Evolutionary conservation across 352 stramenopile genomes (phyloP), one percentile per base, ranked within the genome.

Genomic region (Globisporangium orthogonon): DNA sequence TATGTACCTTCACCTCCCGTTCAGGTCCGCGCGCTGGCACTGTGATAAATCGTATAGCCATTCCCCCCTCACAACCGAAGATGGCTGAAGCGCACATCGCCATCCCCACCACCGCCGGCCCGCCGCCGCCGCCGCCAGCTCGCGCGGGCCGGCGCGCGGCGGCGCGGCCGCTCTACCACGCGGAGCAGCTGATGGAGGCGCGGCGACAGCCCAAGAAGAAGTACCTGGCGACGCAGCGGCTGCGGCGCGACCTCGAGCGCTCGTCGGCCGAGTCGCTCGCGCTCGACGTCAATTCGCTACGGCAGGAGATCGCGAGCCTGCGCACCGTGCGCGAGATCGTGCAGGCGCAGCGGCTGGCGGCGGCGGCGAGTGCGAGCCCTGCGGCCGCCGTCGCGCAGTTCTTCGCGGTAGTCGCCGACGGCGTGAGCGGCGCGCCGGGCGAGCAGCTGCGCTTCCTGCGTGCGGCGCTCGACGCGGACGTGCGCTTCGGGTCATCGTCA

Each of bases 151-250:
- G 33, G 3, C 55, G 47, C 39, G 35, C n/a, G 47, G 10, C 47
- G 15, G n/a, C 55, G 56, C 64, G 64, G 11, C 58, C 40, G 4
- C 56, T 71, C 3, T 71, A 67, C 56, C 58, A 53, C 28, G 64
- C 64, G 3, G 64, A 71, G 40, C 55, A 67, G 49, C 52, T 71
- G 29, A 67, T 71, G 64, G 55, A 65, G 30, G 47, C 60, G 9
- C 55, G 52, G 52, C 56, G 63, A 37, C 51, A 57, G 49, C 64
- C 60, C n/a, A 71, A 71, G 56, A 71, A 71, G 45, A 67, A 67
- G 60, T 71, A 71, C 52, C 57, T 71, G 41, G 64, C 64, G n/a
- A 71, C 55, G 31, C 64, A 71, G 61, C 56, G 64, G 10, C 48
- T 71, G 41, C 60, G 64, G 1, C 64, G 64, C 40, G 64, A 71